Evolutionary conservation across 75 land plant species (phyloP), one percentile per base, ranked within the genome.

Genomic region (Sequoia sempervirens): DNA sequence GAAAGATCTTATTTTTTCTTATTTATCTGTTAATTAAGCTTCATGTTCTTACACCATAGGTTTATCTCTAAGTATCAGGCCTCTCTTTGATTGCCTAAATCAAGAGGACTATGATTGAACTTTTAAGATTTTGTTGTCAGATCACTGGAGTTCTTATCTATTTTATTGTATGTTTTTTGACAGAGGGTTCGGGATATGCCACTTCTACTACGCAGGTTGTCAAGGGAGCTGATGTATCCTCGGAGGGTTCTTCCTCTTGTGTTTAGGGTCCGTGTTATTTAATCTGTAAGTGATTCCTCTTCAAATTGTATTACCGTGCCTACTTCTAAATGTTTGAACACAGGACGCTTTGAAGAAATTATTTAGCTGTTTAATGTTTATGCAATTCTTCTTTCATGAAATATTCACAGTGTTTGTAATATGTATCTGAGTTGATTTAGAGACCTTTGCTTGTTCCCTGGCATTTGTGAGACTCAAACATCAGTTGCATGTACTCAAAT

Each of bases 101-200:
- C n/a, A 43, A 40, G 41, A 23, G 46, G 30, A 10, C 9, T 76
- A 76, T 78, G 50, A 11, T 43, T n/a, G 14, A 37, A 75, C 2
- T 40, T 43, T 43, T 78, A 30, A n/a, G 43, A 38, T n/a, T 45
- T 43, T 12, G 9, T 11, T 32, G 12, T 78, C 50, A 37, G 45
- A 78, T 78, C 12, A 18, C 47, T 45, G 30, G 80, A 78, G 45
- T 14, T 47, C 52, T 73, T 73, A 38, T 72, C 11, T 75, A 37
- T 17, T 40, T n/a, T 45, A 50, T 40, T 84, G 53, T 30, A 72
- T 70, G 26, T 52, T 1, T 75, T 80, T 53, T 53, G 53, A 87
- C 84, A 96, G 97, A 90, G 95, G 87, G 45, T 95, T 75, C 87
- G 84, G 58, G 99, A 96, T 83, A 91, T 91, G 83, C 99, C 99